Evolutionary conservation across 768 basidiomycete genomes (phyloP).

Genomic region (Tulasnella sp.): DNA sequence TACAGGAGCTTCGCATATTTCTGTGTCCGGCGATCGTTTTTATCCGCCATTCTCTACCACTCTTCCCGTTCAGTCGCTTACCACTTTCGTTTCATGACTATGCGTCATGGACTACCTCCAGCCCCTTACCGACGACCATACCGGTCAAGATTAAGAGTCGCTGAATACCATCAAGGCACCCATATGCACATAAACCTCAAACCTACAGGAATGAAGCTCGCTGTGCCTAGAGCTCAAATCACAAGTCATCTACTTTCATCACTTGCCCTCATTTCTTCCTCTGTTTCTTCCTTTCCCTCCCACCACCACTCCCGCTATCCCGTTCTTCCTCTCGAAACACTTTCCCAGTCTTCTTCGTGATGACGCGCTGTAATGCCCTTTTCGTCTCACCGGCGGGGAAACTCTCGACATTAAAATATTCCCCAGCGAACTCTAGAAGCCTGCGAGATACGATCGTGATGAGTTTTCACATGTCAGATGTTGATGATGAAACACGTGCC

Average conservation of each 20-base stretch:
- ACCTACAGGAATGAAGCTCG: too few relatives aligned
- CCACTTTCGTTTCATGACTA: too few relatives aligned
- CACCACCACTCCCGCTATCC: neutral
- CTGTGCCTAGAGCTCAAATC: too few relatives aligned
- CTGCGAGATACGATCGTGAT: conserved; percentile 27
- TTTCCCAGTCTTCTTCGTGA: conserved; percentile 44
- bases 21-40: too few relatives aligned
- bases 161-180: too few relatives aligned
- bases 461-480: neutral
- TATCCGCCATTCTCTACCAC: too few relatives aligned
- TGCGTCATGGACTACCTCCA: neutral
- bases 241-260: too few relatives aligned
- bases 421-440: conserved; percentile 50
- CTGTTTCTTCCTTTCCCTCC: conserved; percentile 18
- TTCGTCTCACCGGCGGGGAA: conserved; percentile 68
- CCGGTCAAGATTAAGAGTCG: neutral
- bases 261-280: conserved; percentile 9
- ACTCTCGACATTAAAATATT: conserved; percentile 55
- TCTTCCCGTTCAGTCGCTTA: too few relatives aligned
- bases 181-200: too few relatives aligned
- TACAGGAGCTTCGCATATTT: too few relatives aligned
- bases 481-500: conserved; percentile 56
- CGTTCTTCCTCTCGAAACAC: conserved; percentile 22
- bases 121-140: neutral
- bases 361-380: conserved; percentile 43